Percentiles rank a stretch among this genome's conserved stretches.
These are phyloP conservation scores for Penicillium palitans DNA, from an alignment of 2,329 filamentous ascomycete species.

Conservation along the genomic window DNA sequence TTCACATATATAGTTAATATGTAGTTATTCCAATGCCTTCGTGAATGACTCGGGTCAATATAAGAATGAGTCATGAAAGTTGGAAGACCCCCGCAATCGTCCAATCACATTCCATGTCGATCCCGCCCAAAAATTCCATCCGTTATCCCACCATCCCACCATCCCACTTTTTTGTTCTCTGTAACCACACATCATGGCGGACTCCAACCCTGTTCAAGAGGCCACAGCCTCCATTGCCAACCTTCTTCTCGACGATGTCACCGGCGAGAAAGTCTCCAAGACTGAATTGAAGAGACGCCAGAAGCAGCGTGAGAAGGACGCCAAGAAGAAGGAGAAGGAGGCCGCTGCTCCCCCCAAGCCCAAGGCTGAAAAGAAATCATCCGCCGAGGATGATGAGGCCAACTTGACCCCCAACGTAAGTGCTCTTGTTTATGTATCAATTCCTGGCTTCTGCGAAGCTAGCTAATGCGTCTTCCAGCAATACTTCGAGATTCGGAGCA, in stretches of 20 bases:
- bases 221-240: conserved; percentile 61
- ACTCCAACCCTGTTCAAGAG: conserved; percentile 44
- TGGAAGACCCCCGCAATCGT: background rate
- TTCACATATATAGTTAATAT: background rate
- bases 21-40: background rate
- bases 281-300: conserved; percentile 90
- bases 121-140: conserved; percentile 38
- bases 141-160: conserved; percentile 26
- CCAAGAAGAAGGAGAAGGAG: conserved; percentile 84
- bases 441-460: background rate
- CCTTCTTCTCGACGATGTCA: conserved; percentile 86
- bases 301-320: conserved; percentile 85
- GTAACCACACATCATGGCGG: conserved; percentile 38
- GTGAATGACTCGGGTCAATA: background rate
- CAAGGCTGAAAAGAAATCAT: conserved; percentile 61
- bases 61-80: conserved; percentile 1
- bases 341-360: conserved; percentile 64
- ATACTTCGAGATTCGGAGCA: conserved; percentile 96
- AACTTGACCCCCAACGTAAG: conserved; percentile 73
- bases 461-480: conserved; percentile 51
- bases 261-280: conserved; percentile 84
- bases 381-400: conserved; percentile 63
- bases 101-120: conserved; percentile 30
- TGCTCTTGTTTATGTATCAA: conserved; percentile 13
- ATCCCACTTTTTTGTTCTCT: conserved; percentile 19